These are phyloP conservation scores for Copromyces sp. DNA, from an alignment of 495 filamentous ascomycete genomes.

Conservation along the genomic window DNA sequence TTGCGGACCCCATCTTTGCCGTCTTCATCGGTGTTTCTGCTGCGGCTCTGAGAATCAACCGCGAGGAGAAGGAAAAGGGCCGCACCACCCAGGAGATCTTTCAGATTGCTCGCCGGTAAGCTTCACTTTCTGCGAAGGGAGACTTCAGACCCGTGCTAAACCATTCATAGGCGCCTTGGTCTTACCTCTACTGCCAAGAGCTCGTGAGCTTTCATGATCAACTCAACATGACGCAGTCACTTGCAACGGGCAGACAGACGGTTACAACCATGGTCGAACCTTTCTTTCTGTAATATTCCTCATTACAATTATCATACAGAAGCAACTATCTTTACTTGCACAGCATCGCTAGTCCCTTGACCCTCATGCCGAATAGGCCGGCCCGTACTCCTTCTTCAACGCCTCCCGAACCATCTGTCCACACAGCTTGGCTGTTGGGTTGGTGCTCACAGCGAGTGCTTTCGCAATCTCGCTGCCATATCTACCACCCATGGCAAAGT, in stretches of 20 bases:
- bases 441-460: constrained; percentile 66
- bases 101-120: constrained; percentile 38
- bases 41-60: constrained; percentile 59
- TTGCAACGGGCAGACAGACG: not conserved
- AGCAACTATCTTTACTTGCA: not conserved
- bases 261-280: not conserved
- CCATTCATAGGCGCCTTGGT: constrained; percentile 17
- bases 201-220: constrained; percentile 4
- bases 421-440: constrained; percentile 84
- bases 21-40: constrained; percentile 62
- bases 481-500: constrained; percentile 64
- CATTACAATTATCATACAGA: not conserved
- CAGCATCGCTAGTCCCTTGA: not conserved
- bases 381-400: constrained; percentile 62
- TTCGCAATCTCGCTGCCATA: constrained; percentile 74
- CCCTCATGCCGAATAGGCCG: constrained; percentile 22
- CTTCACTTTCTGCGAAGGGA: not conserved
- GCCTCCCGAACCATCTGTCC: constrained; percentile 80
- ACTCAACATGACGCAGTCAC: not conserved
- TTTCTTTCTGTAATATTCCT: not conserved
- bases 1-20: constrained; percentile 80
- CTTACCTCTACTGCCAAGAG: constrained; percentile 6
- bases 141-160: not conserved
- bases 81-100: constrained; percentile 41
- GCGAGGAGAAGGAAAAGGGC: constrained; percentile 70